A percentile compares a stretch with the other conserved stretches of the same genome.
Conservation (phyloP, 805 yeast genomes). For the Komagataella kurtzmanii region DNA sequence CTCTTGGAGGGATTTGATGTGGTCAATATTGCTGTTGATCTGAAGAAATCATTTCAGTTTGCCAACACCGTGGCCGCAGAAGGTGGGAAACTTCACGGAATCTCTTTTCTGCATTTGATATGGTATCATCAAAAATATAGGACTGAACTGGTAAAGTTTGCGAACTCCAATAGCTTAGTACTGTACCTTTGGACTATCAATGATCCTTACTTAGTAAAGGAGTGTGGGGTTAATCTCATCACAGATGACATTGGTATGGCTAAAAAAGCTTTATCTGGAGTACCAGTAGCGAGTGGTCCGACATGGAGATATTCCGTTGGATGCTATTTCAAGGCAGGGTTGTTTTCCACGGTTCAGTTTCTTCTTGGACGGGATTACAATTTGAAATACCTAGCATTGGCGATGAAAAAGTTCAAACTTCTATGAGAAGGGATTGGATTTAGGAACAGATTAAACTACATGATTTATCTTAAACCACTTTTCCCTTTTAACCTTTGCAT, state of each 20-base stretch:
- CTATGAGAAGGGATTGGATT: neutral
- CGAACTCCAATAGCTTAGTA: neutral
- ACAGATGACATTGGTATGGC: neutral
- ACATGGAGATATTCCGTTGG: neutral
- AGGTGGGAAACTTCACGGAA: neutral
- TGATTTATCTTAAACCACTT: neutral
- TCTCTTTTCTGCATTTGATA: neutral
- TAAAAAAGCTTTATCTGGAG: neutral
- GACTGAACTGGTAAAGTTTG: neutral
- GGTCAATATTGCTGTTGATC: slow-evolving; percentile 16
- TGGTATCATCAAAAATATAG: neutral
- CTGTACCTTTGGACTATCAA: neutral
- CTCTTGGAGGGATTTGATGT: slow-evolving; percentile 13
- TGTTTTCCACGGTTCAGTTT: neutral
- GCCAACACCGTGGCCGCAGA: slow-evolving; percentile 8
- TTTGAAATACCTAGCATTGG: neutral
- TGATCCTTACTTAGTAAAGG: neutral
- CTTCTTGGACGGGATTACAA: neutral
- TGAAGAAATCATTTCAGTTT: slow-evolving; percentile 8
- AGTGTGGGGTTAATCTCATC: neutral
- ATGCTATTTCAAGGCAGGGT: neutral
- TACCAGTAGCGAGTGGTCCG: neutral
- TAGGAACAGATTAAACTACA: too few species aligned
- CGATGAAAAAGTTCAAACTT: neutral
- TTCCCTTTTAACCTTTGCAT: neutral